Evolutionary conservation across 202 grass and related monocot species (phyloP), one percentile per base, ranked within the genome.

Genomic region (Eragrostis tef): DNA sequence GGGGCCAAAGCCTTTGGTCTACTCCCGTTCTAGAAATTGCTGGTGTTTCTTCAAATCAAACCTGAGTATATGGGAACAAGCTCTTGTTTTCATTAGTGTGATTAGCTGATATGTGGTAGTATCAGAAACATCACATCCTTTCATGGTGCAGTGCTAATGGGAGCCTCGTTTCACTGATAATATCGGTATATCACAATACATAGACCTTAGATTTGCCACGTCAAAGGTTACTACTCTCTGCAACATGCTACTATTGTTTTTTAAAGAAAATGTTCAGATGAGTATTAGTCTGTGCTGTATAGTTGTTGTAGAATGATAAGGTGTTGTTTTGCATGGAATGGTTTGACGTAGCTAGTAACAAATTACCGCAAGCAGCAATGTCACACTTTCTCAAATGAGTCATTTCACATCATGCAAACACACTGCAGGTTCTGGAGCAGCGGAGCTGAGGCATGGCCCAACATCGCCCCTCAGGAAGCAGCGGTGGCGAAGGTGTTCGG

Each of bases 371-470:
- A 42, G 46, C 3, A 15, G 7, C 9, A 67, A 58, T 4, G 1
- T 0, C 9, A 11, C n/a, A 43, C 58, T 43, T 64, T 41, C 16
- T 20, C 16, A 41, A 10, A 21, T 12, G 8, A 41, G 39, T 4
- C 17, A 20, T 10, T 43, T n/a, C 17, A 43, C 15, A 46, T 10
- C 26, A 3, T 47, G 5, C 34, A 53, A 67, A 42, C 36, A n/a
- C n/a, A 5, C 4, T 79, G 39, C 70, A 98, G 96, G 51, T 99
- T 91, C 88, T 99, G 96, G 96, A 90, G 90, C 54, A 95, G 96
- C 62, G 96, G 92, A 69, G 83, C 76, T 29, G 92, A 99, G 74
- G 63, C 78, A 39, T 99, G 96, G 96, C 96, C 96, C 29, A 99
- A 93, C 83, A 93, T 93, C 11, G 83, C 85, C 20, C 96, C 92